Evolutionary conservation across 2,329 filamentous ascomycete genomes (phyloP), one percentile per base, ranked within the genome.

Genomic region (Colletotrichum sp.): DNA sequence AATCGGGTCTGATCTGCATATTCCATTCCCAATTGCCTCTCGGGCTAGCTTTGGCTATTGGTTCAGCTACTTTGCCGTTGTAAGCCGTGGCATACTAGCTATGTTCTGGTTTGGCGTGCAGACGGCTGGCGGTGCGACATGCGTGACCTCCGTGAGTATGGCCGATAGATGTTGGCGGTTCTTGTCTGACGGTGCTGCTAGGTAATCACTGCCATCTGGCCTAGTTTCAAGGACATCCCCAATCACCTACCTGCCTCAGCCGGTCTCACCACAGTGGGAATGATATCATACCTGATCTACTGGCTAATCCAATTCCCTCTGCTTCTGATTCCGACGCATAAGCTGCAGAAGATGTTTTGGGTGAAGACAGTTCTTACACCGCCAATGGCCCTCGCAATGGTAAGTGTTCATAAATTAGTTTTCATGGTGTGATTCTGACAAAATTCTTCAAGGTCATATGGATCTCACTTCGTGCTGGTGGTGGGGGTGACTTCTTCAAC

Each of bases 281-380:
- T 52, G n/a, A 52, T 52, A 52, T 52, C 44, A 6, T 52, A 52
- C n/a, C 44, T 52, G n/a, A 22, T 52, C 44, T 52, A 22, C 44
- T 52, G 44, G 44, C 44, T 52, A 85, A 79, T 86, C 5, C 87
- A 89, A 78, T 85, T 86, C 9, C 81, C 82, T 2, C 81, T 89
- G 8, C 82, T 83, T 32, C 75, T 85, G 9, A 87, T 87, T 82
- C 86, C 85, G 9, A 87, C 87, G 62, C 81, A 85, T 39, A 87
- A 87, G 71, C 80, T 88, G 63, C 83, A 86, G 18, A 82, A 87
- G 48, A 80, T 88, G 7, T 87, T 88, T 77, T 82, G 85, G 77
- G 81, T 86, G 73, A 88, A 88, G 77, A 85, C 84, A 16, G 79
- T 85, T 30, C 73, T 86, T 55, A 86, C 87, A 8, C 85, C 85